Percentiles rank a stretch among this genome's conserved stretches.
Conservation (phyloP, 116 monocot genomes). For the Posidonia oceanica region DNA sequence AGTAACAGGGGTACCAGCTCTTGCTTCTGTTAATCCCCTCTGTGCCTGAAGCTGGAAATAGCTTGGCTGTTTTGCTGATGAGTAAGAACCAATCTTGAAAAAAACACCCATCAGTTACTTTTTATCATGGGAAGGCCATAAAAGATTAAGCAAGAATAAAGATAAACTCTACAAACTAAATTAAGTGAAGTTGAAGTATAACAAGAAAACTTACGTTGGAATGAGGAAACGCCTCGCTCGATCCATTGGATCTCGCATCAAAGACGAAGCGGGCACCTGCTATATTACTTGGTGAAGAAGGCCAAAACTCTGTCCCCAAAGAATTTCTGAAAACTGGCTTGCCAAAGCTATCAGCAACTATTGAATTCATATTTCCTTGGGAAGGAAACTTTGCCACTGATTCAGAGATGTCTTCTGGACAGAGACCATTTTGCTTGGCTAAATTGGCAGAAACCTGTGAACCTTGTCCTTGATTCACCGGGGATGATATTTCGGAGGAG, state of each 20-base stretch:
- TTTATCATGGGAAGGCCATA: no score
- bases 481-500: slow-evolving; percentile 1
- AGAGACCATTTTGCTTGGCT: slow-evolving; percentile 6
- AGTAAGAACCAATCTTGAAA: slow-evolving; percentile 24
- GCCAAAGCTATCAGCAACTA: slow-evolving; percentile 1
- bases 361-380: slow-evolving; percentile 10
- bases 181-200: not conserved
- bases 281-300: not conserved
- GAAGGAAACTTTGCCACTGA: slow-evolving; percentile 22
- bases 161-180: not conserved
- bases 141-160: no score
- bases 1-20: not conserved
- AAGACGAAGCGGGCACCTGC: not conserved
- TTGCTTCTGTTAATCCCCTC: not conserved
- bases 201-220: slow-evolving; percentile 10
- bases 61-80: slow-evolving; percentile 4
- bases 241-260: not conserved
- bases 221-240: slow-evolving; percentile 1
- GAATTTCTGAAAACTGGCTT: slow-evolving; percentile 3
- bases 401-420: slow-evolving; percentile 10
- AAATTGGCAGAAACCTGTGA: not conserved
- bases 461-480: not conserved
- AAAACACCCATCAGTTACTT: not conserved
- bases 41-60: slow-evolving; percentile 7
- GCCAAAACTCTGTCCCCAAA: slow-evolving; percentile 1